Conservation (phyloP, 306 rosid species). For the Trifolium fragiferum region DNA sequence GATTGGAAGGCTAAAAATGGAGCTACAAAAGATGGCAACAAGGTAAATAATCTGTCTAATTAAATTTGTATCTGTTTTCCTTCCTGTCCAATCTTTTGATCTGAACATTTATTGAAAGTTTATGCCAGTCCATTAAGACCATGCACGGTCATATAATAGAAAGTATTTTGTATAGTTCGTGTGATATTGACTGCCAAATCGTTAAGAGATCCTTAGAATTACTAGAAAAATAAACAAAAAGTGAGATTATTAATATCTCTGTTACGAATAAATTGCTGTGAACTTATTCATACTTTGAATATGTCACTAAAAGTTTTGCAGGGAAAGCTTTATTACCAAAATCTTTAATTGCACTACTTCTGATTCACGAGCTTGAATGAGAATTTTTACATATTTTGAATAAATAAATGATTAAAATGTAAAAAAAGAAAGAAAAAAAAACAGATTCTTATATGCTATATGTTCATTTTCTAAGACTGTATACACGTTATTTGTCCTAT, state of each 20-base stretch:
- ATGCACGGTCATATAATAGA: constrained; percentile 16
- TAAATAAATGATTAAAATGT: constrained; percentile 25
- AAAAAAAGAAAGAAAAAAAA: constrained; percentile 2
- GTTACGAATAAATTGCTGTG: background rate
- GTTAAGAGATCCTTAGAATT: constrained; percentile 14
- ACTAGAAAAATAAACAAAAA: background rate
- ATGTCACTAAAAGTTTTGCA: constrained; percentile 7
- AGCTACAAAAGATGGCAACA: constrained; percentile 54
- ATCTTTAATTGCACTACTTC: constrained; percentile 12
- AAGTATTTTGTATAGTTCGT: constrained; percentile 20
- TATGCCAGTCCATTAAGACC: constrained; percentile 8
- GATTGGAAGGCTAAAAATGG: constrained; percentile 62
- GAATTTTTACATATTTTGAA: constrained; percentile 18
- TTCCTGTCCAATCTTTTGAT: constrained; percentile 3
- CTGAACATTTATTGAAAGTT: background rate
- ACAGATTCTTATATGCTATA: background rate
- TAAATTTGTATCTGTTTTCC: constrained; percentile 12
- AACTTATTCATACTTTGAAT: constrained; percentile 6
- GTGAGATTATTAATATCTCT: constrained; percentile 2
- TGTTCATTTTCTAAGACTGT: constrained; percentile 27
- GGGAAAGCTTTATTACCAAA: constrained; percentile 15
- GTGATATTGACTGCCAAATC: constrained; percentile 1
- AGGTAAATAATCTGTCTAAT: constrained; percentile 57
- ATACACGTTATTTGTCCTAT: constrained; percentile 13
- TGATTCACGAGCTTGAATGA: constrained; percentile 6